Evolutionary conservation across 176 grass and related monocot genomes (phyloP), one percentile per base, ranked within the genome.

Genomic region (Oryza rufipogon): DNA sequence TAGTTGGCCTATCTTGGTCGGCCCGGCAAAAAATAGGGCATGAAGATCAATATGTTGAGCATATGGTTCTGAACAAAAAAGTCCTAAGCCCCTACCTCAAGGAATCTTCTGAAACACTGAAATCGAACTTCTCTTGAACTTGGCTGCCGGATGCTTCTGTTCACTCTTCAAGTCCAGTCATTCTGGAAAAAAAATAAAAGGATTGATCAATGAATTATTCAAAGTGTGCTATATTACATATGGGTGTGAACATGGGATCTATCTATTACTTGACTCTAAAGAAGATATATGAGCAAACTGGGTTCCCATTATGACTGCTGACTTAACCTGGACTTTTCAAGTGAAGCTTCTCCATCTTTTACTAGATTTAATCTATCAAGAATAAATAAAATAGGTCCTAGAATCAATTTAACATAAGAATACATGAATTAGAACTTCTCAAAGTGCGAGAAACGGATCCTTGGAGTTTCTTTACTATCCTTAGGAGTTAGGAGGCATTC

Each of bases 101-200:
- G 36, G 4, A 38, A 38, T 38, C 36, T 38, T 38, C 36, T 38
- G 6, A 38, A 38, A 6, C 4, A 38, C 36, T 38, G 36, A 38
- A 85, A 78, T 89, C 17, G 4, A 89, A 77, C 41, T 86, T 41
- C 6, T 84, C 76, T 87, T 93, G 89, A 48, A 98, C 73, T 68
- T 93, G 69, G 12, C 13, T 32, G 48, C 95, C 89, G 60, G 79
- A 88, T 82, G 78, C 87, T 87, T 98, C 92, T 45, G 91, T 82
- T 73, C 92, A 83, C 80, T 93, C 95, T 86, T 90, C 95, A 82
- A 98, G 95, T 84, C 92, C 91, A 47, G 77, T 39, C 91, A 95
- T 90, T 75, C 92, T 97, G 79, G 81, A 14, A 89, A 89, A 82
- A 89, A 89, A 82, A 85, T 30, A 19, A 71, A 84, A 75, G 26